Conservation (phyloP, 2,329 filamentous ascomycete genomes). For the Sarocladium oryzae region DNA sequence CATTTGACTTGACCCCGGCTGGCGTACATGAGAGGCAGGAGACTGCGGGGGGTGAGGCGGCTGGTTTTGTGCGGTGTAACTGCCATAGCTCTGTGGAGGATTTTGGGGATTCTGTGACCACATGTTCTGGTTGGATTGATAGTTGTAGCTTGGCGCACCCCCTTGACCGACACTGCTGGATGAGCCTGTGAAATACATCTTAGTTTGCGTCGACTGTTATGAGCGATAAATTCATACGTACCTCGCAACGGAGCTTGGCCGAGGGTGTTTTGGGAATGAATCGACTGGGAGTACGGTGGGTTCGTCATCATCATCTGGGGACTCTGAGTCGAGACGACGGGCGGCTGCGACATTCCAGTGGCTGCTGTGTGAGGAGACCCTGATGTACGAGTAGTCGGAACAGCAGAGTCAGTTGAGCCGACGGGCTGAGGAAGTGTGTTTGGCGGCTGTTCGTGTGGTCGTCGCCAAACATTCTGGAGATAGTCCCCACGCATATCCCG, state of each 20-base stretch:
- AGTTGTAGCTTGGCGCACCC: slow-evolving; percentile 52
- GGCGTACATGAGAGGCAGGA: slow-evolving; percentile 54
- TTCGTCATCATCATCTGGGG: slow-evolving; percentile 61
- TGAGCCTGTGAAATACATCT: slow-evolving; percentile 50
- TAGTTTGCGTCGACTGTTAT: slow-evolving; percentile 36
- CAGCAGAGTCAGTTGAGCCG: slow-evolving; percentile 34
- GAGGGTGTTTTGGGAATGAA: slow-evolving; percentile 65
- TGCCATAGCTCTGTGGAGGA: slow-evolving; percentile 50
- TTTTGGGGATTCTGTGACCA: slow-evolving; percentile 63
- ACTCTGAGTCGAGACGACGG: slow-evolving; percentile 54
- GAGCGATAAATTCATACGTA: slow-evolving; percentile 47
- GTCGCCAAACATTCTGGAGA: slow-evolving; percentile 73
- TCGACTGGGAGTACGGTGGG: slow-evolving; percentile 62
- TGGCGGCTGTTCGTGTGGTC: slow-evolving; percentile 70
- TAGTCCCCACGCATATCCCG: slow-evolving; percentile 74
- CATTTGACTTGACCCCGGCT: slow-evolving; percentile 49
- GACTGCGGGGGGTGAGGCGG: slow-evolving; percentile 46
- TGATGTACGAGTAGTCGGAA: slow-evolving; percentile 45
- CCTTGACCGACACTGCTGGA: slow-evolving; percentile 44
- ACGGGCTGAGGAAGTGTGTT: slow-evolving; percentile 42
- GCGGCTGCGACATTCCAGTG: slow-evolving; percentile 48
- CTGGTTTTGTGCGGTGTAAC: slow-evolving; percentile 47
- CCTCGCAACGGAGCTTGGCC: slow-evolving; percentile 66
- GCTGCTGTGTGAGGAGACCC: slow-evolving; percentile 53
- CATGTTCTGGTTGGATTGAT: slow-evolving; percentile 52